Evolutionary conservation across 305 asterid species (phyloP).

Genomic region (Rubia peregrina): DNA sequence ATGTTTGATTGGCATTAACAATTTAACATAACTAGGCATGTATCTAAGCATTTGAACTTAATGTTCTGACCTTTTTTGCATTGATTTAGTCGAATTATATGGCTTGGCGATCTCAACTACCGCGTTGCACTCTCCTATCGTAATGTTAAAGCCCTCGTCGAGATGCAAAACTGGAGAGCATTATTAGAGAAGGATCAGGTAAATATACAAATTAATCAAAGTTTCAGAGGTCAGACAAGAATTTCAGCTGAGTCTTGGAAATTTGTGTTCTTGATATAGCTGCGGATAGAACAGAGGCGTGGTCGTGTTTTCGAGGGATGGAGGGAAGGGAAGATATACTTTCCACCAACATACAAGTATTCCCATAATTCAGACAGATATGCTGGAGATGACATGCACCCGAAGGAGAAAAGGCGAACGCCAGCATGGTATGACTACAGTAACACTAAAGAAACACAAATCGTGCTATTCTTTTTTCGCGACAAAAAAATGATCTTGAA

Average conservation of each 20-base stretch:
- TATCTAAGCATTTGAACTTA: no score
- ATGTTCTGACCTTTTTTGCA: conserved; percentile 21
- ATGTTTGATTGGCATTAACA: neutral
- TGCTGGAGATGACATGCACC: conserved; percentile 96
- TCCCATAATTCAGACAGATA: conserved; percentile 95
- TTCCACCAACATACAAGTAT: conserved; percentile 97
- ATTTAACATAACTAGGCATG: neutral
- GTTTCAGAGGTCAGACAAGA: neutral
- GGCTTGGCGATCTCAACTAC: conserved; percentile 98
- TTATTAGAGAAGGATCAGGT: conserved; percentile 91
- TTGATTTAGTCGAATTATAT: conserved; percentile 66
- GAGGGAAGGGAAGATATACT: conserved; percentile 97
- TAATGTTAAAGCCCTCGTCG: conserved; percentile 91
- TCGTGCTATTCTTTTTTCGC: neutral
- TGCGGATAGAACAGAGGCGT: conserved; percentile 76
- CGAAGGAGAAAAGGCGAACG: conserved; percentile 90
- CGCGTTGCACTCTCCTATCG: conserved; percentile 93
- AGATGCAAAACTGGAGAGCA: conserved; percentile 99
- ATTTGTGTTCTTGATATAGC: conserved; percentile 33
- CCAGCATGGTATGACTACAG: conserved; percentile 79
- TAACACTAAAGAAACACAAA: neutral
- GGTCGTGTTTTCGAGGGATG: conserved; percentile 95
- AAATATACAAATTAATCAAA: conserved; percentile 9
- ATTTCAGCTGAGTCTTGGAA: conserved; percentile 16
- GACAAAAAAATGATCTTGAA: conserved; percentile 21